Percentiles rank a stretch among this genome's conserved stretches.
These are phyloP conservation scores for Starmera dryadoides DNA, from an alignment of 805 yeast genomes.

Conservation along the genomic window DNA sequence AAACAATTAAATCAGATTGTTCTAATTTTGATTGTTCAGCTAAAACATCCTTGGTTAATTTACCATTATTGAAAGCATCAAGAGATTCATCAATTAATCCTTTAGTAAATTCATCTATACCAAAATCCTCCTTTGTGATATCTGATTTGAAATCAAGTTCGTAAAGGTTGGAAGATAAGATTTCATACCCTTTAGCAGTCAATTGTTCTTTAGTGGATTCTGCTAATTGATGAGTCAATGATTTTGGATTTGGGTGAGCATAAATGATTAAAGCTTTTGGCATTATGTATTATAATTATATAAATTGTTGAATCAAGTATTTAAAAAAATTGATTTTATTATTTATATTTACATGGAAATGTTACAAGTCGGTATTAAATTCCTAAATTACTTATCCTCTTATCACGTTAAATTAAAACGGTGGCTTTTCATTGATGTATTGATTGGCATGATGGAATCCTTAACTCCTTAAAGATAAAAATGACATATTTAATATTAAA, in stretches of 20 bases:
- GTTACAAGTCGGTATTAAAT: too few species aligned
- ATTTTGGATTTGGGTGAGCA: background rate
- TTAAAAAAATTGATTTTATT: too few species aligned
- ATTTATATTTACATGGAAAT: too few species aligned
- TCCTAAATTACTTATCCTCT: too few species aligned
- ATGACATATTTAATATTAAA: too few species aligned
- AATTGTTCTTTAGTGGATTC: background rate
- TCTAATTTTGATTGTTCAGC: background rate
- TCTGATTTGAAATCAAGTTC: background rate
- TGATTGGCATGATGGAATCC: too few species aligned
- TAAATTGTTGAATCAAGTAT: too few species aligned
- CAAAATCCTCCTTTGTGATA: too few species aligned
- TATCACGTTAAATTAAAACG: too few species aligned
- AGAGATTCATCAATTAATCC: background rate
- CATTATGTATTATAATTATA: background rate
- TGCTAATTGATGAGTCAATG: background rate
- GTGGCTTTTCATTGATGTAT: too few species aligned
- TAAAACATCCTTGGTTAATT: background rate
- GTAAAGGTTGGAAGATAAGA: background rate
- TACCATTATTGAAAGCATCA: background rate
- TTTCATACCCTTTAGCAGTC: background rate
- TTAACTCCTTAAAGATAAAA: too few species aligned
- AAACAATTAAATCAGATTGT: background rate
- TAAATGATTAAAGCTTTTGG: background rate
- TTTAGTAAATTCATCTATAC: too few species aligned